These are phyloP conservation scores for Serendipita sp. DNA, from an alignment of 768 basidiomycete species.

Conservation along the genomic window DNA sequence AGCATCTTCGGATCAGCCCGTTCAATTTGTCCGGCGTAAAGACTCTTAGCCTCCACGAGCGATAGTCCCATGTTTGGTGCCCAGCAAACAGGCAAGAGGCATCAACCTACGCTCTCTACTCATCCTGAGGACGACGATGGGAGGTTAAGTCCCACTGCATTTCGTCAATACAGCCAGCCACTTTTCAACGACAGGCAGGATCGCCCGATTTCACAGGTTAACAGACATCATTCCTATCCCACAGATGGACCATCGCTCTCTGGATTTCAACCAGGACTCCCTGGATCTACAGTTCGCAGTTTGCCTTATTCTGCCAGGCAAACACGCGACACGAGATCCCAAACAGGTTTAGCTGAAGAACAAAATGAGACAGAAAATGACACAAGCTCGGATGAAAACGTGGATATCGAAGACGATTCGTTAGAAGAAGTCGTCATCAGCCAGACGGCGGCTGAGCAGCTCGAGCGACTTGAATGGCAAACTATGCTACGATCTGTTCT, in stretches of 20 bases:
- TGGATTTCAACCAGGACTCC: constrained; percentile 1
- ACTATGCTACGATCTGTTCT: constrained; percentile 88
- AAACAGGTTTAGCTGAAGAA: constrained; percentile 19
- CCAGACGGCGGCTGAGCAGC: constrained; percentile 55
- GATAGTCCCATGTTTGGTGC: constrained; percentile 8
- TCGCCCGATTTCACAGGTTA: not conserved
- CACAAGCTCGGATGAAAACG: constrained; percentile 23
- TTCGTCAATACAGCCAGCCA: not conserved
- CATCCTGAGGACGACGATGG: constrained; percentile 10
- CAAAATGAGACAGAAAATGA: constrained; percentile 62
- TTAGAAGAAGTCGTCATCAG: constrained; percentile 34
- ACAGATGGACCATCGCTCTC: not conserved
- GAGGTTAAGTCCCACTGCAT: constrained; percentile 1
- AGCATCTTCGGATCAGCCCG: constrained; percentile 7
- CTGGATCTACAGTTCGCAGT: not conserved
- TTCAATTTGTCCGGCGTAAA: not conserved
- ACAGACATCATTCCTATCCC: constrained; percentile 5
- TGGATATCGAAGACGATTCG: constrained; percentile 28
- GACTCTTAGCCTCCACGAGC: constrained; percentile 10
- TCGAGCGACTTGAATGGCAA: constrained; percentile 87
- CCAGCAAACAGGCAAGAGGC: not conserved
- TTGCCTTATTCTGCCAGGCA: constrained; percentile 3
- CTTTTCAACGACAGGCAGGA: not conserved
- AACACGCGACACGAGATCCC: not conserved
- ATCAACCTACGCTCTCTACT: constrained; percentile 1